Evolutionary conservation across 192 early-diverging fungal species (phyloP).

Genomic region (Globomyces pollinis-pini): DNA sequence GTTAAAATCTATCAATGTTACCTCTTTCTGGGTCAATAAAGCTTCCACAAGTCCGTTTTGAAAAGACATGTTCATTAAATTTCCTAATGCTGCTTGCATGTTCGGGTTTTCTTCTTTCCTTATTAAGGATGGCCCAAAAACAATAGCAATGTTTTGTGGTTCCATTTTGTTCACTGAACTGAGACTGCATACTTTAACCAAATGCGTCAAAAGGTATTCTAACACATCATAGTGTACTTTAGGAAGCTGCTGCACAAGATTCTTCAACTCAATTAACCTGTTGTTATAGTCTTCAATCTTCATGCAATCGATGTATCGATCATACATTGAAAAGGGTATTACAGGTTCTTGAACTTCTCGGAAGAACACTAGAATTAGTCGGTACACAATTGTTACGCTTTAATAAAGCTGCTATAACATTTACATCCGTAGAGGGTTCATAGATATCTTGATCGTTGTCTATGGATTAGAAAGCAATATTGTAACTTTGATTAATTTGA

Average conservation of each 20-base stretch:
- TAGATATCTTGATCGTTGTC: slow-evolving; percentile 38
- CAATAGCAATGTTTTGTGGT: slow-evolving; percentile 49
- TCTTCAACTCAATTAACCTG: slow-evolving; percentile 60
- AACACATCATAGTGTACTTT: slow-evolving; percentile 39
- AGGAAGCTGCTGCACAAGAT: slow-evolving; percentile 51
- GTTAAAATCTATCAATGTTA: slow-evolving; percentile 1
- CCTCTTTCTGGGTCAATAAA: slow-evolving; percentile 38
- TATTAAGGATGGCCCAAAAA: slow-evolving; percentile 31
- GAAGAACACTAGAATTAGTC: slow-evolving; percentile 37
- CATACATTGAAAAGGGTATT: slow-evolving; percentile 47
- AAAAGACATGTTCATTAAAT: slow-evolving; percentile 46
- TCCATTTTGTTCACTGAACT: slow-evolving; percentile 54
- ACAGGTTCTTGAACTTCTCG: slow-evolving; percentile 47
- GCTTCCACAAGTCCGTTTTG: slow-evolving; percentile 43
- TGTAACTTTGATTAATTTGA: slow-evolving; percentile 37
- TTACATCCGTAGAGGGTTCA: slow-evolving; percentile 38
- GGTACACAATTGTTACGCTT: slow-evolving; percentile 43
- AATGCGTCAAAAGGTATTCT: slow-evolving; percentile 44
- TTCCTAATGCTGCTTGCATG: slow-evolving; percentile 22
- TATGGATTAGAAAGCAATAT: no score
- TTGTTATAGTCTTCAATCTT: slow-evolving; percentile 58
- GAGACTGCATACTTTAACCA: slow-evolving; percentile 34
- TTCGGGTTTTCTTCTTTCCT: slow-evolving; percentile 10
- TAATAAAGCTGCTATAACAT: slow-evolving; percentile 37
- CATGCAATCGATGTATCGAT: slow-evolving; percentile 39